phyloP scores from a whole-genome alignment of 805 yeast genomes.

The Clavispora vitiphila region DNA sequence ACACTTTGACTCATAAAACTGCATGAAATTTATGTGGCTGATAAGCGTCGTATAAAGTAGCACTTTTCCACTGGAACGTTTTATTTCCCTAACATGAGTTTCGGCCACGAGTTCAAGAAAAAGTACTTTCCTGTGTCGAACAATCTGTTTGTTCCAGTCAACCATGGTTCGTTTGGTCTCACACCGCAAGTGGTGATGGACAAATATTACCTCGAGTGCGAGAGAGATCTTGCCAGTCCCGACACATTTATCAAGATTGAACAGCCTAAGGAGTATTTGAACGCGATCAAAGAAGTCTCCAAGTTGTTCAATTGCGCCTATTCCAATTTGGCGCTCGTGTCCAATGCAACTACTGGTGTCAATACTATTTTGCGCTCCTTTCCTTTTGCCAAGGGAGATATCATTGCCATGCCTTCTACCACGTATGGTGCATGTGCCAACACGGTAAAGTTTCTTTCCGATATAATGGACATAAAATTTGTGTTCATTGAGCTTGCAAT shows the following conservation, averaged over 20 bases:
- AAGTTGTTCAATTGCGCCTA: slow-evolving; percentile 42
- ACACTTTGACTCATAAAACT: too few relatives aligned
- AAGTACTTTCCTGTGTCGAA: slow-evolving; percentile 42
- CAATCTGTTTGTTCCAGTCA: slow-evolving; percentile 40
- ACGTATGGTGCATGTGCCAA: slow-evolving; percentile 53
- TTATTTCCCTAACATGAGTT: slow-evolving; percentile 18
- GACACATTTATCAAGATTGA: slow-evolving; percentile 38
- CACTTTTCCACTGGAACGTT: too few relatives aligned
- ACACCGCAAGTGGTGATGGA: slow-evolving; percentile 43
- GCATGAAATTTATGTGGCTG: too few relatives aligned
- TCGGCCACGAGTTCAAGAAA: slow-evolving; percentile 48
- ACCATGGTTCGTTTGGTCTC: slow-evolving; percentile 64
- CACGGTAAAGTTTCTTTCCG: slow-evolving; percentile 39
- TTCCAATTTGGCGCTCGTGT: slow-evolving; percentile 46
- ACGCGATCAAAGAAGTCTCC: slow-evolving; percentile 34
- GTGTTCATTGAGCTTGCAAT: slow-evolving; percentile 13
- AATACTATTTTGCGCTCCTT: slow-evolving; percentile 52
- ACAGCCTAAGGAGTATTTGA: slow-evolving; percentile 22
- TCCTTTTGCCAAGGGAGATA: slow-evolving; percentile 49
- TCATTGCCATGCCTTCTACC: slow-evolving; percentile 44
- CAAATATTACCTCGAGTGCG: slow-evolving; percentile 4
- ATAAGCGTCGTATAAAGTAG: too few relatives aligned
- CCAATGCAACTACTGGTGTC: slow-evolving; percentile 58
- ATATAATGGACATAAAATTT: slow-evolving; percentile 23
- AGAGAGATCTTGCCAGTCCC: slow-evolving; percentile 34